Base-by-base conservation (phyloP, 2,329 filamentous ascomycete genomes). In the Colletotrichum sublineola region DNA sequence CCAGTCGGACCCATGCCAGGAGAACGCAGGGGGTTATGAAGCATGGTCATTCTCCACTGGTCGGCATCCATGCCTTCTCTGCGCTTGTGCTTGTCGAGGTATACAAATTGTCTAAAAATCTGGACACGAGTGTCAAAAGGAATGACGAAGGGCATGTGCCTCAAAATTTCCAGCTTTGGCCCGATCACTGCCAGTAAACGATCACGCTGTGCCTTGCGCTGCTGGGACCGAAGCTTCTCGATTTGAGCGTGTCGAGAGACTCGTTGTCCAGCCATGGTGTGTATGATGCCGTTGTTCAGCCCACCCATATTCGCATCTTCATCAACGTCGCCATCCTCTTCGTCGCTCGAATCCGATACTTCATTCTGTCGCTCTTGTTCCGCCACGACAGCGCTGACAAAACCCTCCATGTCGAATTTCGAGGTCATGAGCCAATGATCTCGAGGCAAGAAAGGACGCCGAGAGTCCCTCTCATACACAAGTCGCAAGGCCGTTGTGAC, bases 111-210 rank as follows among this genome's bases (percentile, higher is more conserved):
- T 40, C 95, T 90, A 81, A 99, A 98, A 33, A 98, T 96, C 79
- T 95, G 91, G 5, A 99, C 96, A 58, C 96, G 88, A 0, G 94
- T 96, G 48, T 94, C 90, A 77, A 99, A 99, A 0, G 96, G 96
- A 56, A 99, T 96, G 75, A 96, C 93, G 80, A 98, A 99, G 0
- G 96, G 96, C 91, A 99, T 97, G 78, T 98, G 97, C 76, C 96
- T 92, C 63, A 99, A 83, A 6, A 99, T 93, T 78, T 98, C 95
- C 12, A 98, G 85, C 76, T 96, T 92, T 0, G 96, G 96, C 0
- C 93, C 94, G 73, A 97, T 90, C 18, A 92, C 89, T 60, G 95
- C 93, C 33, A 97, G 83, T 73, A 93, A 89, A 75, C 93, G 91
- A 75, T 92, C 91, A 48, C 92, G 87, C 55, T 91, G 91, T 8